phyloP scores from a whole-genome alignment of 768 basidiomycete species.

The Royoungia palumana region DNA sequence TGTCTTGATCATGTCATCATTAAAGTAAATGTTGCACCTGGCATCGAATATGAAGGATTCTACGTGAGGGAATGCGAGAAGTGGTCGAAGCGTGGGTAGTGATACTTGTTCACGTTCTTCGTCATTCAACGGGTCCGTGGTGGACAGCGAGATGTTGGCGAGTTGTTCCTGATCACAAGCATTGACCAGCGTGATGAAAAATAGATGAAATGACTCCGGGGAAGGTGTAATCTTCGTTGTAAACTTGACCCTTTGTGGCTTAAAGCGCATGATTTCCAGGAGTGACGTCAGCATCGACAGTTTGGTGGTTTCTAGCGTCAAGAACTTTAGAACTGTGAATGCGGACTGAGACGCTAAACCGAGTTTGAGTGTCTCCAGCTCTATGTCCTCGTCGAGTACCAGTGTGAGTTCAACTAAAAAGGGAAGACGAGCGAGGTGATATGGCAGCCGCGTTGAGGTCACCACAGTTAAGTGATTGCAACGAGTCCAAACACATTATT shows the following conservation, averaged over 20 bases:
- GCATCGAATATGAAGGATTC: constrained; percentile 19
- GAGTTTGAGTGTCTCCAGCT: constrained; percentile 15
- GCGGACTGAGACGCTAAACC: constrained; percentile 11
- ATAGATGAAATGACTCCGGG: no score
- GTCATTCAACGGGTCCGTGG: neutral
- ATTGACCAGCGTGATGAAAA: no score
- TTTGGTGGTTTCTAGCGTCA: constrained; percentile 11
- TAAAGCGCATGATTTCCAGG: constrained; percentile 17
- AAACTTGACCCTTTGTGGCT: constrained; percentile 15
- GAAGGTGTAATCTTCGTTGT: constrained; percentile 1
- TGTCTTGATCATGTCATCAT: constrained; percentile 17
- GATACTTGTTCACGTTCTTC: constrained; percentile 2
- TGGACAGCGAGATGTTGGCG: constrained; percentile 5
- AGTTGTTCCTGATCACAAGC: no score
- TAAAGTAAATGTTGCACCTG: constrained; percentile 16
- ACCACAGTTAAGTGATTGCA: no score
- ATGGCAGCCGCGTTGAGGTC: constrained; percentile 18
- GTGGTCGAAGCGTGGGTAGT: constrained; percentile 15
- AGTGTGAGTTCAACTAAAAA: constrained; percentile 15
- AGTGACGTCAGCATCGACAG: constrained; percentile 26
- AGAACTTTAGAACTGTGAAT: constrained; percentile 10
- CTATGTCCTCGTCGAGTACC: constrained; percentile 12
- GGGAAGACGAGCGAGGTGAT: no score
- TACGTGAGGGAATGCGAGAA: constrained; percentile 15
- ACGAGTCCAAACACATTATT: no score